phyloP scores from a whole-genome alignment of 164 flowering plant species.

The Pachysandra terminalis region DNA sequence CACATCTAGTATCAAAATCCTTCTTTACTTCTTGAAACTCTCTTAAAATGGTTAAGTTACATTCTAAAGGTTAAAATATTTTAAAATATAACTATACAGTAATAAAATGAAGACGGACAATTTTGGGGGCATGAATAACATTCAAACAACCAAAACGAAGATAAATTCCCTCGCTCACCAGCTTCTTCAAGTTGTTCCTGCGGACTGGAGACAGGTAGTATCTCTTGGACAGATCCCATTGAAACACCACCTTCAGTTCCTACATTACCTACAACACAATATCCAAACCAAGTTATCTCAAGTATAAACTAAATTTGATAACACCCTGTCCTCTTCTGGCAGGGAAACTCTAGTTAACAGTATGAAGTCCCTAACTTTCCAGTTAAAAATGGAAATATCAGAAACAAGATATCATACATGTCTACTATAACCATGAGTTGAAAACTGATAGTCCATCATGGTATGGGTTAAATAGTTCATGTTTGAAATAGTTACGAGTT shows the following conservation, averaged over 20 bases:
- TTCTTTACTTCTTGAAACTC: no score
- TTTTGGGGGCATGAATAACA: background rate
- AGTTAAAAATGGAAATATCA: background rate
- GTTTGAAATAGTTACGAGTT: no score
- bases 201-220: slow-evolving; percentile 15
- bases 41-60: no score
- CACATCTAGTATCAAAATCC: no score
- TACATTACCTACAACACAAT: slow-evolving; percentile 6
- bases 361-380: background rate
- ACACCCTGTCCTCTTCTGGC: no score
- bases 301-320: background rate
- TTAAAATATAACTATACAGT: no score
- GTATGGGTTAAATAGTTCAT: background rate
- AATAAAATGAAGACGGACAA: background rate
- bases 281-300: background rate
- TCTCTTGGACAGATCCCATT: slow-evolving; percentile 19
- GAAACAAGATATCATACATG: background rate
- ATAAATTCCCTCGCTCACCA: slow-evolving; percentile 28
- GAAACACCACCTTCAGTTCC: slow-evolving; percentile 7
- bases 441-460: background rate
- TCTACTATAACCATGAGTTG: background rate
- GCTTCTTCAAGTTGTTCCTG: slow-evolving; percentile 26
- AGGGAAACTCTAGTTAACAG: background rate
- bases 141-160: background rate
- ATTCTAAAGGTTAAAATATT: no score